phyloP scores from a whole-genome alignment of 208 protist genomes.

The Vickermania ingenoplastis region DNA sequence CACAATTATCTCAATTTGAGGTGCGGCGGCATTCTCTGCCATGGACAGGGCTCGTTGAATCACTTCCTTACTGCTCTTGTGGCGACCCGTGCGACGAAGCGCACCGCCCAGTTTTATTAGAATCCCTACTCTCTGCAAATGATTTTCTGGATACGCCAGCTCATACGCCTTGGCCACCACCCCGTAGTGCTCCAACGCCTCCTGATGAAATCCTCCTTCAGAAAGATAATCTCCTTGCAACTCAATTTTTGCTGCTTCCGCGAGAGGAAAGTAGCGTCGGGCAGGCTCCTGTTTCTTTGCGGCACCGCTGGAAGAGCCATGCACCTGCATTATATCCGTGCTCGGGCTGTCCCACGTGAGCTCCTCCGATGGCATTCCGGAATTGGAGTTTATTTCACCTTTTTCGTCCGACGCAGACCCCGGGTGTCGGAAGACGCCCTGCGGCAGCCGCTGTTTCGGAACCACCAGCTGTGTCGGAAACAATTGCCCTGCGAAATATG shows the following conservation, averaged over 20 bases:
- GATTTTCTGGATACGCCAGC: conserved; percentile 70
- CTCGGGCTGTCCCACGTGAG: no score
- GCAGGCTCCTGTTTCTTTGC: no score
- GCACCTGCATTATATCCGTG: conserved; percentile 40
- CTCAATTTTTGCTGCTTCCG: conserved; percentile 79
- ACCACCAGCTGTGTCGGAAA: conserved; percentile 74
- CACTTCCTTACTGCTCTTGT: conserved; percentile 53
- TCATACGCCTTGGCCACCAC: conserved; percentile 81
- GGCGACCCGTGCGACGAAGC: conserved; percentile 65
- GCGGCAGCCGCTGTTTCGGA: conserved; percentile 37
- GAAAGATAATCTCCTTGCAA: conserved; percentile 79
- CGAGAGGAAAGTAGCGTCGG: conserved; percentile 72
- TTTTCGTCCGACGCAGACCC: no score
- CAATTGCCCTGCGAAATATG: conserved; percentile 63
- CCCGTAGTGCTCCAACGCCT: conserved; percentile 83
- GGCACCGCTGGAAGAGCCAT: no score
- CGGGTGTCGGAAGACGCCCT: no score
- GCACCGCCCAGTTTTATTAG: conserved; percentile 65
- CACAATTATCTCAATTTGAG: conserved; percentile 73
- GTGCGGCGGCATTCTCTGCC: conserved; percentile 37
- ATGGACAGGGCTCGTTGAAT: conserved; percentile 46
- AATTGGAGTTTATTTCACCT: no score
- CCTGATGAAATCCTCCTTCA: conserved; percentile 73
- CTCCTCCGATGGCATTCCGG: no score
- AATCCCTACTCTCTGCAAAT: conserved; percentile 62